A percentile compares a stretch with the other conserved stretches of the same genome.
These are phyloP conservation scores for Melaleuca alternifolia DNA, from an alignment of 345 rosid genomes.

Conservation along the genomic window DNA sequence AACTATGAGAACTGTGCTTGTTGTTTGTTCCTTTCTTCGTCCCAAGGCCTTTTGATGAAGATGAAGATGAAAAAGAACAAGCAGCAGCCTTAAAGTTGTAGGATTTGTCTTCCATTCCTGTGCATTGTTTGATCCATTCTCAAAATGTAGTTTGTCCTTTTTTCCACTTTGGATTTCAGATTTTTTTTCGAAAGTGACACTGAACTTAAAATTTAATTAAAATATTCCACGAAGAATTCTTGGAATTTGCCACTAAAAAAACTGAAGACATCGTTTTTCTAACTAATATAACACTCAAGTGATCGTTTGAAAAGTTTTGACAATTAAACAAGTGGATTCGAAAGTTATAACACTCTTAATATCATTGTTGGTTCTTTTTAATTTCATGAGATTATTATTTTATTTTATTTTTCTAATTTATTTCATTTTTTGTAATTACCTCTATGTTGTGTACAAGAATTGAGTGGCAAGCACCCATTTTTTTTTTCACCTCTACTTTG, in stretches of 20 bases:
- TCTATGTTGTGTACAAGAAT: not conserved
- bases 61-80: not conserved
- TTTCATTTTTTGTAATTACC: not conserved
- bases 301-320: rapidly evolving
- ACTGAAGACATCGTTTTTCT: no score
- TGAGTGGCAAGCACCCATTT: not conserved
- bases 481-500: not conserved
- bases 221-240: no score
- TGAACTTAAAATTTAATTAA: not conserved
- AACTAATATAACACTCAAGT: not conserved
- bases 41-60: not conserved
- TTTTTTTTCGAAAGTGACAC: not conserved
- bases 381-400: not conserved
- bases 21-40: not conserved
- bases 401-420: not conserved
- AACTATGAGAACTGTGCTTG: no score
- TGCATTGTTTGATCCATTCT: not conserved
- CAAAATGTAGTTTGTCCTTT: not conserved
- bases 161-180: not conserved
- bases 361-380: rapidly evolving
- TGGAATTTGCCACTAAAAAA: no score
- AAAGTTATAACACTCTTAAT: not conserved
- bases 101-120: not conserved
- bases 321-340: rapidly evolving
- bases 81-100: not conserved